Evolutionary conservation across 129 eudicot species (phyloP).

Genomic region (sunflower (Helianthus annuus)): DNA sequence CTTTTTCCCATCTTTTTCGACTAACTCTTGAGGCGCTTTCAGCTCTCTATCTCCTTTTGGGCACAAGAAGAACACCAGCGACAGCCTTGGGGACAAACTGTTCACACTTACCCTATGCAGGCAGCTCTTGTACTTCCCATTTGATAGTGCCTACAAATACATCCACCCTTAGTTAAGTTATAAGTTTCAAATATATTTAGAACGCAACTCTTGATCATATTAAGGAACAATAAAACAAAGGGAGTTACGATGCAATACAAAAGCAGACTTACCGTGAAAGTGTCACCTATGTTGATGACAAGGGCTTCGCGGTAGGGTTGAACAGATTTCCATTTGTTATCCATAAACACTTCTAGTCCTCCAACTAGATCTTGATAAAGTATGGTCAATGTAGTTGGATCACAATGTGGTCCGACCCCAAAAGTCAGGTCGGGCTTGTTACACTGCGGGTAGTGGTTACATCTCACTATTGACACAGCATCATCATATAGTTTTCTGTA

Average conservation of each 20-base stretch:
- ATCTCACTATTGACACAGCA: constrained; percentile 53
- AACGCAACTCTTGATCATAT: too few relatives aligned
- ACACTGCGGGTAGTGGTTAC: constrained; percentile 65
- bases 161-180: too few relatives aligned
- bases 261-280: constrained; percentile 46
- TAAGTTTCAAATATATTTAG: too few relatives aligned
- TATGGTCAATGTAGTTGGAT: constrained; percentile 66
- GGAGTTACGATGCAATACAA: not conserved
- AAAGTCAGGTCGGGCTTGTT: constrained; percentile 44
- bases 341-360: constrained; percentile 58
- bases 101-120: constrained; percentile 63
- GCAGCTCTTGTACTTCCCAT: constrained; percentile 65
- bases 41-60: constrained; percentile 53
- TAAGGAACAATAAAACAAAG: not conserved
- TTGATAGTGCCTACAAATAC: constrained; percentile 54
- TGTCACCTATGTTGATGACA: constrained; percentile 78
- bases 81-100: constrained; percentile 34
- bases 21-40: constrained; percentile 42
- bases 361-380: constrained; percentile 77
- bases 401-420: constrained; percentile 76
- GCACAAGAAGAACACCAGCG: constrained; percentile 53
- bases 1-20: constrained; percentile 13
- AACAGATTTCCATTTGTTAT: constrained; percentile 54
- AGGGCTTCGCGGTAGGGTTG: constrained; percentile 50
- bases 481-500: constrained; percentile 49